Evolutionary conservation across 805 yeast genomes (phyloP).

Genomic region (Kazachstania africana): DNA sequence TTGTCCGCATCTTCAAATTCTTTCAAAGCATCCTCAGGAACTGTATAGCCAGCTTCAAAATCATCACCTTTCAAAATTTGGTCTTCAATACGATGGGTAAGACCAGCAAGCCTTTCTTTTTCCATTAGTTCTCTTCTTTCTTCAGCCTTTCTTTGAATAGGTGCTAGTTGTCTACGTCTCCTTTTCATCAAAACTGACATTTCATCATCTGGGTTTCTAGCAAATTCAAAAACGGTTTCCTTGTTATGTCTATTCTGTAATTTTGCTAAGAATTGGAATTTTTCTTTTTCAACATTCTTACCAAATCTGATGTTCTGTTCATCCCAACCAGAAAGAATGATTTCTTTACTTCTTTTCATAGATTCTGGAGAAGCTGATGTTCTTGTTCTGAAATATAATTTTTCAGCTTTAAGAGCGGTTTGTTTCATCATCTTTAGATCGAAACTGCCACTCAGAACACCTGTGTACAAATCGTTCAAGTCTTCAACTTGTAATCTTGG

Average conservation of each 20-base stretch:
- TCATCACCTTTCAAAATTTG: slow-evolving; percentile 48
- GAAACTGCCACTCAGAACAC: slow-evolving; percentile 46
- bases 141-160: slow-evolving; percentile 66
- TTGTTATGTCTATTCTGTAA: slow-evolving; percentile 57
- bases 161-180: slow-evolving; percentile 79
- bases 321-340: slow-evolving; percentile 75
- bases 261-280: slow-evolving; percentile 57
- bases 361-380: slow-evolving; percentile 79
- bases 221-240: slow-evolving; percentile 92
- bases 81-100: slow-evolving; percentile 61
- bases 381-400: slow-evolving; percentile 73
- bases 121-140: slow-evolving; percentile 60
- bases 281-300: slow-evolving; percentile 60
- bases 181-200: slow-evolving; percentile 75
- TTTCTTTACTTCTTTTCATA: slow-evolving; percentile 74
- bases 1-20: slow-evolving; percentile 33
- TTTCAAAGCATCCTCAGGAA: slow-evolving; percentile 28
- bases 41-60: slow-evolving; percentile 38
- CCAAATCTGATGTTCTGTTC: slow-evolving; percentile 75
- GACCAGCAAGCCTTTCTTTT: slow-evolving; percentile 64
- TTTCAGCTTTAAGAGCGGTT: slow-evolving; percentile 81
- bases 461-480: slow-evolving; percentile 59
- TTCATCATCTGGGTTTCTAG: slow-evolving; percentile 51
- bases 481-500: slow-evolving; percentile 67
- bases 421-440: slow-evolving; percentile 55